Evolutionary conservation across 331 rosid genomes (phyloP).

Genomic region (Quercus tomentella): DNA sequence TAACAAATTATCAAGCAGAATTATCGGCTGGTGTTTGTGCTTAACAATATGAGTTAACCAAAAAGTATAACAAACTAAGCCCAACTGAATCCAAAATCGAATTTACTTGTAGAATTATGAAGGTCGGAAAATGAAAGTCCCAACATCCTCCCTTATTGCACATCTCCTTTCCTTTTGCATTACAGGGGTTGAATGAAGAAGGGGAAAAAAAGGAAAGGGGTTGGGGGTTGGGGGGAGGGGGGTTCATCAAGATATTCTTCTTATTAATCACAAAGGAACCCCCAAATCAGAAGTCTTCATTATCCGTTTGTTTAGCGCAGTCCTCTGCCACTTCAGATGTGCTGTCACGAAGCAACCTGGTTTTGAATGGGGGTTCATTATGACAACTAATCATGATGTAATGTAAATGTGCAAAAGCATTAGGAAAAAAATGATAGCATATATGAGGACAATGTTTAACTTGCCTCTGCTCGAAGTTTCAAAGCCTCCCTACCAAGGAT

Average conservation of each 20-base stretch:
- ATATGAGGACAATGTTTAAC: slow-evolving; percentile 1
- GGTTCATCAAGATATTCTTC: background rate
- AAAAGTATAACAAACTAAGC: background rate
- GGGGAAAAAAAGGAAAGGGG: background rate
- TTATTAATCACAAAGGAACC: slow-evolving; percentile 40
- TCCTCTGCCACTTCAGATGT: slow-evolving; percentile 45
- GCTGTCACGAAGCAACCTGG: slow-evolving; percentile 73
- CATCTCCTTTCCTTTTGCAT: background rate
- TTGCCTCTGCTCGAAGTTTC: slow-evolving; percentile 76
- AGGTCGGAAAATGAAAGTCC: background rate
- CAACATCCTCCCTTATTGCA: background rate
- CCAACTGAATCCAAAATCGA: background rate
- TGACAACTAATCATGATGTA: background rate
- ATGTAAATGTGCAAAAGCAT: background rate
- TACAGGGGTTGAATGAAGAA: background rate
- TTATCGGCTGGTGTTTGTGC: background rate
- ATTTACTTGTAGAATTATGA: background rate
- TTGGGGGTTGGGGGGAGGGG: background rate
- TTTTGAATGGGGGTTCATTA: background rate
- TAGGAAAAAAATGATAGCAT: background rate
- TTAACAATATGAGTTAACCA: background rate
- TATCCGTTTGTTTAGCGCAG: slow-evolving; percentile 48
- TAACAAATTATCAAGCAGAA: too few relatives aligned
- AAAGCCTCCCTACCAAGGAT: slow-evolving; percentile 61
- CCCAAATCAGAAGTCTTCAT: slow-evolving; percentile 71